Percentiles rank a stretch among this genome's conserved stretches.
Conservation (phyloP, 768 basidiomycete species). For the Tylopilus sp. region DNA sequence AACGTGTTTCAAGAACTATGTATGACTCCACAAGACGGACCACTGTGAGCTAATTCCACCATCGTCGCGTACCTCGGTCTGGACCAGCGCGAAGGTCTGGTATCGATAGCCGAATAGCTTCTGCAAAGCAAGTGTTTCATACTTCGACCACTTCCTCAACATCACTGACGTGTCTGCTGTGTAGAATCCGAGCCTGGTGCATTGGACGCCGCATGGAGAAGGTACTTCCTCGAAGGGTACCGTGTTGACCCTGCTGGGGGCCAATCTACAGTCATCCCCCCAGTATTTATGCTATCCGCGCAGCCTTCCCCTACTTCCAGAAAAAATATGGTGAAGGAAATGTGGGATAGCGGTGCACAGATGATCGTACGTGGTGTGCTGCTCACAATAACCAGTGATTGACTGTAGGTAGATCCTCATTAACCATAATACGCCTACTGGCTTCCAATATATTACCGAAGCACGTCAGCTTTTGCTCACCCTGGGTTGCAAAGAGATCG, state of each 20-base stretch:
- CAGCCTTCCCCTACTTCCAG: conserved; percentile 58
- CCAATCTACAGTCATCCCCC: conserved; percentile 62
- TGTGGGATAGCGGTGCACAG: conserved; percentile 91
- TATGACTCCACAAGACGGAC: conserved; percentile 26
- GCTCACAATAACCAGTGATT: conserved; percentile 1
- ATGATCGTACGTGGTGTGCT: conserved; percentile 51
- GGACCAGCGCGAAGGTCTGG: conserved; percentile 72
- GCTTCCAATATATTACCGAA: conserved; percentile 76
- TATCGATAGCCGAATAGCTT: conserved; percentile 62
- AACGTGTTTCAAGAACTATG: conserved; percentile 55
- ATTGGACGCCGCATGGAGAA: conserved; percentile 52
- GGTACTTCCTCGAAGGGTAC: conserved; percentile 50
- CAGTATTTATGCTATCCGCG: conserved; percentile 81
- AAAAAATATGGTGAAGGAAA: conserved; percentile 68
- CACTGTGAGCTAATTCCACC: conserved; percentile 45
- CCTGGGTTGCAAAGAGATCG: conserved; percentile 57
- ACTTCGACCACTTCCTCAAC: neutral
- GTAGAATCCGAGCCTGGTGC: conserved; percentile 48
- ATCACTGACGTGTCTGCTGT: conserved; percentile 9
- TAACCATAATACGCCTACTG: conserved; percentile 73
- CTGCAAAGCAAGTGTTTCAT: conserved; percentile 43
- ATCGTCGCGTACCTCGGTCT: conserved; percentile 67
- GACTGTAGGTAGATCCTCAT: conserved; percentile 63
- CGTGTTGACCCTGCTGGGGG: conserved; percentile 41
- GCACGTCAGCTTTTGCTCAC: conserved; percentile 72